Percentiles rank a stretch among this genome's conserved stretches.
These are phyloP conservation scores for Limnanthes douglasii DNA, from an alignment of 345 rosid genomes.

Conservation along the genomic window DNA sequence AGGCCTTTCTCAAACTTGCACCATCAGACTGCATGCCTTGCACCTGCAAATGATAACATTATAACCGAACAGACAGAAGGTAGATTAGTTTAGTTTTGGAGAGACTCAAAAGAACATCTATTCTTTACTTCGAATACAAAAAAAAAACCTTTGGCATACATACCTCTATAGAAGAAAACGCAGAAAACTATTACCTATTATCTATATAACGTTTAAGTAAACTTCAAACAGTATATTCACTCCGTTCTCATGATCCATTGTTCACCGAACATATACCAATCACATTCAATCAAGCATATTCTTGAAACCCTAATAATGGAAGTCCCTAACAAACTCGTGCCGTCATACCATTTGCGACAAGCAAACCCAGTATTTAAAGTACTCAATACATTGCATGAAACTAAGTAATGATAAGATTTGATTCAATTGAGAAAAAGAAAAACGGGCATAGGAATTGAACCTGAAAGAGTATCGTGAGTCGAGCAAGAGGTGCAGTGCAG, in stretches of 20 bases:
- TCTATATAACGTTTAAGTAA: too few species aligned
- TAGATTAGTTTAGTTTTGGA: background rate
- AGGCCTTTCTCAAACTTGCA: conserved; percentile 44
- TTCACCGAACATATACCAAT: too few species aligned
- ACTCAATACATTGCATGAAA: background rate
- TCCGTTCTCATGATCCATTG: too few species aligned
- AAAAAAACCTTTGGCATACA: conserved; percentile 1
- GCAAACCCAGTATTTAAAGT: background rate
- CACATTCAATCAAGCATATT: background rate
- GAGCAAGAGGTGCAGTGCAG: conserved; percentile 92
- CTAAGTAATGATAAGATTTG: background rate
- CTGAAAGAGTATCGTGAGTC: conserved; percentile 96
- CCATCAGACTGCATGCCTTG: conserved; percentile 89
- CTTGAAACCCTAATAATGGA: background rate
- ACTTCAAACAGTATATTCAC: background rate
- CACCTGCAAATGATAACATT: conserved; percentile 23
- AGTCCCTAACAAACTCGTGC: background rate
- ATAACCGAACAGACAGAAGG: conserved; percentile 1
- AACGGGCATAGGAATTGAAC: conserved; percentile 14
- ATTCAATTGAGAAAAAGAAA: background rate
- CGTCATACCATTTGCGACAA: background rate
- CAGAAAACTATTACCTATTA: too few species aligned
- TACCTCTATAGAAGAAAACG: background rate
- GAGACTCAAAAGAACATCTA: background rate
- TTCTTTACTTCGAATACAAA: background rate